phyloP scores from a whole-genome alignment of 345 rosid species.

The Hevea brasiliensis region DNA sequence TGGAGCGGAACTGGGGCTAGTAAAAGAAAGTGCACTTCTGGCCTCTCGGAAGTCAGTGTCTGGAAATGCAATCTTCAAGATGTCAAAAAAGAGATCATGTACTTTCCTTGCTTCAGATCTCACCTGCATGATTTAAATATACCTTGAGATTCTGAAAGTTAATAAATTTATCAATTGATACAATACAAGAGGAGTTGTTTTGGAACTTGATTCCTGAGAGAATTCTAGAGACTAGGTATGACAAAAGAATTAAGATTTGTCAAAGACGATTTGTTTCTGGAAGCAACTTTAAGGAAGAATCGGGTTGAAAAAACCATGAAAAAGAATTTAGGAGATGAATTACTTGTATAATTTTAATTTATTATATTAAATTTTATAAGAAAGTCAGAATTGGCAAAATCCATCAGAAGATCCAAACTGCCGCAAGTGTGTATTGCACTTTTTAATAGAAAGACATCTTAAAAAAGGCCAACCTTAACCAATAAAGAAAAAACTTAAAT shows the following conservation, averaged over 20 bases:
- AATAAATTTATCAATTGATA: not conserved
- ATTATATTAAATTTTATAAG: not conserved
- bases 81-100: conserved; percentile 92
- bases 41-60: conserved; percentile 85
- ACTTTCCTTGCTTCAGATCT: conserved; percentile 95
- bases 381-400: not conserved
- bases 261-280: not conserved
- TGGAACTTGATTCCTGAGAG: not conserved
- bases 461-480: not conserved
- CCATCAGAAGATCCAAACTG: not conserved
- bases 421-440: not conserved
- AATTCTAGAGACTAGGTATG: not conserved
- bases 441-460: not conserved
- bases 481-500: not conserved
- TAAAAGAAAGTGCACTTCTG: conserved; percentile 66
- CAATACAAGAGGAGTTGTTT: not conserved
- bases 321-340: not conserved
- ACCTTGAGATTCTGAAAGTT: conserved; percentile 16
- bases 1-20: conserved; percentile 46
- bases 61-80: conserved; percentile 89
- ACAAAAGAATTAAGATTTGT: not conserved
- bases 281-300: not conserved
- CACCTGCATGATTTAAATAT: conserved; percentile 51
- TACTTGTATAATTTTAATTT: not conserved
- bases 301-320: too few relatives aligned